These are phyloP conservation scores for Suillus ampliporus DNA, from an alignment of 768 basidiomycete species.

Conservation along the genomic window DNA sequence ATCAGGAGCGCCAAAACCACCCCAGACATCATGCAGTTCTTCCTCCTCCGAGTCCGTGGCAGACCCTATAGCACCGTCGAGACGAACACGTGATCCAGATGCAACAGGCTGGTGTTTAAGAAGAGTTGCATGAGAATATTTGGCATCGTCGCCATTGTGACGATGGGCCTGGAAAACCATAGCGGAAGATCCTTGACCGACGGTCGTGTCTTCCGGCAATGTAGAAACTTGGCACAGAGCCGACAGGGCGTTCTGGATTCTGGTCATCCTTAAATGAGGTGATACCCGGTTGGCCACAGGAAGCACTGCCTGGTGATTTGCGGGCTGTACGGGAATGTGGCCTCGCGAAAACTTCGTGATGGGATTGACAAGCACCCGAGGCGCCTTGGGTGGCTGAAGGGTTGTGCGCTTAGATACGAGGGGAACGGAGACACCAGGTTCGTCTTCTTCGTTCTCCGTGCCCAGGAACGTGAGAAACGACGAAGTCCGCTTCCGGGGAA, in stretches of 20 bases:
- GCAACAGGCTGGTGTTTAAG: constrained; percentile 14
- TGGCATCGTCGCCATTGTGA: too few species aligned
- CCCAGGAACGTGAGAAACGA: constrained; percentile 30
- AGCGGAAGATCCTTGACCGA: neutral
- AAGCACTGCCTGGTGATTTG: constrained; percentile 5
- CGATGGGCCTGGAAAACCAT: neutral
- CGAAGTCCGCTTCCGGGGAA: constrained; percentile 46
- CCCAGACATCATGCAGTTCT: neutral
- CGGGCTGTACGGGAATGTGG: constrained; percentile 1
- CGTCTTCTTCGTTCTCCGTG: constrained; percentile 10
- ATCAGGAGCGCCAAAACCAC: constrained; percentile 7
- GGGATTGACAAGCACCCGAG: constrained; percentile 27
- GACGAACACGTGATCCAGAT: constrained; percentile 24
- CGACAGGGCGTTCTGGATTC: neutral
- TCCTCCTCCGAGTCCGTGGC: neutral
- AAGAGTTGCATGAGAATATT: neutral
- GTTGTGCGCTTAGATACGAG: constrained; percentile 32
- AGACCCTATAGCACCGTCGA: neutral
- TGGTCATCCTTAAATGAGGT: neutral
- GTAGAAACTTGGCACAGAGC: neutral
- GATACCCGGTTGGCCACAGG: neutral
- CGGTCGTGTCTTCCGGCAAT: neutral
- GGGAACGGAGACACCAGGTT: constrained; percentile 1
- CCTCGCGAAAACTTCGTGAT: constrained; percentile 17
- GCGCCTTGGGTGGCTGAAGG: constrained; percentile 29